Conservation (phyloP, 345 rosid genomes). For the Nephelium lappaceum region DNA sequence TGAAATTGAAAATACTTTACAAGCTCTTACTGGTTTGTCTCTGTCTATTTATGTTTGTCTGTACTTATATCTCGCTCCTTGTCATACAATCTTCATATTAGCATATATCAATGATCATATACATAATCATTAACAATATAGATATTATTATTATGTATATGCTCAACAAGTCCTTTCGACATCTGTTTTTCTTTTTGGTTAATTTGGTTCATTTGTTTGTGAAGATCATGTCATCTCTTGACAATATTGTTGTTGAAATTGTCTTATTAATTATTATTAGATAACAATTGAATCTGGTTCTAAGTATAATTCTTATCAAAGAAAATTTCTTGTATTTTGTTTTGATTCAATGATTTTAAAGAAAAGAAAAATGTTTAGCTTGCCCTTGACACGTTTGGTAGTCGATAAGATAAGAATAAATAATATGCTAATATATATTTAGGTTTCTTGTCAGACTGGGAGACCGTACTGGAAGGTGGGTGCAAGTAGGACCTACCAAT, state of each 20-base stretch:
- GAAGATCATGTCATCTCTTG: neutral
- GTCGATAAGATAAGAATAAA: slow-evolving; percentile 15
- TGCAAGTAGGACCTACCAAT: slow-evolving; percentile 41
- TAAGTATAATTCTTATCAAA: neutral
- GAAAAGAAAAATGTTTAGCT: neutral
- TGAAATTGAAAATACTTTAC: slow-evolving; percentile 86
- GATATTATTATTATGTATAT: no score
- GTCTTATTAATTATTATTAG: neutral
- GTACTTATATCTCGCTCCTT: neutral
- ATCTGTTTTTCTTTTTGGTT: neutral
- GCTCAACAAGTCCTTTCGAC: no score
- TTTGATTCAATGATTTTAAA: neutral
- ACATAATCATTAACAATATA: no score
- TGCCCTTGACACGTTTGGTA: slow-evolving; percentile 21
- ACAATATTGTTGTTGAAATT: neutral
- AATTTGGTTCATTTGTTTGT: neutral
- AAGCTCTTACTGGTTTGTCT: slow-evolving; percentile 79
- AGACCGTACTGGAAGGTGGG: slow-evolving; percentile 20
- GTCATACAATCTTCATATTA: neutral
- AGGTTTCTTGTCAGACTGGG: slow-evolving; percentile 19
- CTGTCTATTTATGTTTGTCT: neutral
- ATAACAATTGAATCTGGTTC: neutral
- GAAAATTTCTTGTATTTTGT: neutral
- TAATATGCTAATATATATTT: neutral
- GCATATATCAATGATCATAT: neutral